phyloP scores from a whole-genome alignment of 176 grass and related monocot species.

The maize (Zea mays) region DNA sequence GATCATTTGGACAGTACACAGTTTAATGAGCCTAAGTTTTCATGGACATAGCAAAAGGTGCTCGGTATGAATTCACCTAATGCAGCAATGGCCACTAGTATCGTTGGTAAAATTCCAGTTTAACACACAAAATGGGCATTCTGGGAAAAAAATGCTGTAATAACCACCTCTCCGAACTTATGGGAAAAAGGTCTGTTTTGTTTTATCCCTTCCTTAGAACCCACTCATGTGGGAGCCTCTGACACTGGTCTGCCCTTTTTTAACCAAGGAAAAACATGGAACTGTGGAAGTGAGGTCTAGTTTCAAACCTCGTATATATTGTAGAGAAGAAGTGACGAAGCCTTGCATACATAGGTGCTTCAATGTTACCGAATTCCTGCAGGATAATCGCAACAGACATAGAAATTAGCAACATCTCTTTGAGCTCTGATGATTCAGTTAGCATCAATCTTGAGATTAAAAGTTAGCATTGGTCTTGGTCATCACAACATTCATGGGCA shows the following conservation, averaged over 20 bases:
- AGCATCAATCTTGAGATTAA: not conserved
- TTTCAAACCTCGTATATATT: conserved; percentile 69
- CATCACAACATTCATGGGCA: not conserved
- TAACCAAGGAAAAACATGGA: not conserved
- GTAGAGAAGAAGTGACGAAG: conserved; percentile 88
- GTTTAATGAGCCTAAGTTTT: not conserved
- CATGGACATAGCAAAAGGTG: not conserved
- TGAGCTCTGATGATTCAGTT: not conserved
- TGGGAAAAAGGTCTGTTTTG: too few relatives aligned
- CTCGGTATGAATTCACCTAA: not conserved
- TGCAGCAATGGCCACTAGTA: not conserved
- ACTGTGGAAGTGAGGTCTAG: not conserved
- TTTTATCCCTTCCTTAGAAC: too few relatives aligned
- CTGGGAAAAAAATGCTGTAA: not conserved
- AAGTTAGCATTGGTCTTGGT: not conserved
- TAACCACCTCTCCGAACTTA: not conserved
- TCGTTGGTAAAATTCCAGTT: not conserved
- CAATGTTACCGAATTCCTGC: conserved; percentile 97
- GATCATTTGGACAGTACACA: not conserved
- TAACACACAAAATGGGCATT: not conserved
- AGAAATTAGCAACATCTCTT: conserved; percentile 7
- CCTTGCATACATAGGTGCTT: conserved; percentile 89
- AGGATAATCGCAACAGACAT: conserved; percentile 22
- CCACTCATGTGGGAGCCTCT: too few relatives aligned
- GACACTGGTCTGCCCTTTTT: too few relatives aligned